Conservation (phyloP, 1,284 basidiomycete species). For the Schizophyllum amplum region DNA sequence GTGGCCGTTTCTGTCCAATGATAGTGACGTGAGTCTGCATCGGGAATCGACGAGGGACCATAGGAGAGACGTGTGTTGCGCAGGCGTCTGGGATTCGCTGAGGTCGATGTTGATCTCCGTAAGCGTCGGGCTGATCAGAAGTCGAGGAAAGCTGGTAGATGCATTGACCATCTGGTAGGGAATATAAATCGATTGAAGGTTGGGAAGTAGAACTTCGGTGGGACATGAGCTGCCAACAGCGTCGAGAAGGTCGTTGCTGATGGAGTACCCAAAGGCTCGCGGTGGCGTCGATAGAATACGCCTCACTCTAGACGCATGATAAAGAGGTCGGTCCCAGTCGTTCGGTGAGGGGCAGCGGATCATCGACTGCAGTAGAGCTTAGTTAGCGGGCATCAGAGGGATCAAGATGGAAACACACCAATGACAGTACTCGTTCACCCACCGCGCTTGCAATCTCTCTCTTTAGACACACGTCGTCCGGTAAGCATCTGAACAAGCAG, state of each 20-base stretch:
- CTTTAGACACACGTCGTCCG: not conserved
- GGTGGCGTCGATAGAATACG: too few species aligned
- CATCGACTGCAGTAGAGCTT: too few species aligned
- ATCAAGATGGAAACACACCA: not conserved
- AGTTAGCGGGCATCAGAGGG: too few species aligned
- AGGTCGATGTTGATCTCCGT: not conserved
- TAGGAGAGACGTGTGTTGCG: not conserved
- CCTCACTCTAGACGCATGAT: too few species aligned
- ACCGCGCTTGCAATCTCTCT: not conserved
- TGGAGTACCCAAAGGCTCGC: not conserved
- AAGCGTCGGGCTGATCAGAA: not conserved
- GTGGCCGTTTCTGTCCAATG: too few species aligned
- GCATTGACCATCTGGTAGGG: not conserved
- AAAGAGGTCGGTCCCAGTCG: too few species aligned
- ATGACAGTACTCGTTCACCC: not conserved
- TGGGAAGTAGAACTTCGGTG: not conserved
- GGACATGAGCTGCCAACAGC: not conserved
- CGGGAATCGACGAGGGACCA: not conserved
- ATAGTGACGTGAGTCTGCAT: too few species aligned
- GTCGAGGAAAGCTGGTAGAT: not conserved
- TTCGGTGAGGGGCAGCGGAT: too few species aligned
- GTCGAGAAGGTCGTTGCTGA: not conserved
- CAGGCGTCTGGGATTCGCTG: not conserved
- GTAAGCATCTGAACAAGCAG: not conserved
- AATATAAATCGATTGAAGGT: not conserved